Base-by-base conservation (phyloP, 495 filamentous ascomycete species). In the Bombardia bombarda region DNA sequence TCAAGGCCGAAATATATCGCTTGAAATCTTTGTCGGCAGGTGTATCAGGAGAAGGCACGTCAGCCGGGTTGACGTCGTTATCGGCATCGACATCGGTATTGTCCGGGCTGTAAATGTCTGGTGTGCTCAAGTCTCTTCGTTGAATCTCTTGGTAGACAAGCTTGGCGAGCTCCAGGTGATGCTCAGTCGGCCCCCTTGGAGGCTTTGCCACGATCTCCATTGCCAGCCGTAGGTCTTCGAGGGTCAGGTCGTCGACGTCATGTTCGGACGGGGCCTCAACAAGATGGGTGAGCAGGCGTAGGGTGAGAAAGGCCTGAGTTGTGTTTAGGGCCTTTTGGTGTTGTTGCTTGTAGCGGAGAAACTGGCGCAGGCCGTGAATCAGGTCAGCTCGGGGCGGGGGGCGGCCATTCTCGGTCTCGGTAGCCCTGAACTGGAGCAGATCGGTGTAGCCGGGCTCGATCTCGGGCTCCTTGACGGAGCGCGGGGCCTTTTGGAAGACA, bases 361-460 rank as follows among this genome's bases (percentile, higher is more conserved):
- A 86, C 5, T 69, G 63, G 38, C 62, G 67, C 50, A 84, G 84
- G 18, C 83, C 86, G 18, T 68, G 62, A 0, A 75, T 61, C 0
- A 94, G 57, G n/a, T 80, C 72, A 20, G 71, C 53, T 10, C 65
- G 62, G 10, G 75, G 59, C 17, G 85, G 87, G 7, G 73, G 69
- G 39, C 87, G 68, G 8, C 68, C 60, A 22, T 65, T 49, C 30
- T 75, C 65, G 19, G 62, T 58, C 41, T 72, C 50, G 50, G 62
- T 62, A 30, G 60, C 58, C 37, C 54, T 53, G 43, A 79, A 63
- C 31, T 76, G 62, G 30, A 77, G 63, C 60, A 87, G 65, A 18
- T 52, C 64, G 25, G 71, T 67, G 34, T 82, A 69, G 18, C 83
- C 83, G 16, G 82, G 80, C 39, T 75, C 75, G 35, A 79, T 48